These are phyloP conservation scores for Chaetoceros tenuissimus DNA, from an alignment of 108 stramenopile species.

Conservation along the genomic window DNA sequence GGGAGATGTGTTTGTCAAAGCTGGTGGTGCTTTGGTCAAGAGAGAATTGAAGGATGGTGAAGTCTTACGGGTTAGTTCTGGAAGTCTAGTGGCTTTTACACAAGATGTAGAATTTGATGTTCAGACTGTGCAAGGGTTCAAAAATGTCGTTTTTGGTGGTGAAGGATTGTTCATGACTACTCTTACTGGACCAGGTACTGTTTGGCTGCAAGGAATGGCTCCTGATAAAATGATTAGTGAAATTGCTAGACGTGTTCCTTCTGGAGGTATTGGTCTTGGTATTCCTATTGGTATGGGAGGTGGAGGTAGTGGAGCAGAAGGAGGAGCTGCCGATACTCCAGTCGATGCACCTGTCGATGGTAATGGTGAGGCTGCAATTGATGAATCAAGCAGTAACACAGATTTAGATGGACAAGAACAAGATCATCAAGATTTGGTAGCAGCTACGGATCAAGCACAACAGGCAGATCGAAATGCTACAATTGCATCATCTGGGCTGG, in stretches of 20 bases:
- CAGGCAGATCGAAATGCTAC: slow-evolving; percentile 67
- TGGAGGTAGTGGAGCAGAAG: slow-evolving; percentile 47
- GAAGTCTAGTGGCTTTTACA: slow-evolving; percentile 80
- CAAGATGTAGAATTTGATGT: slow-evolving; percentile 75
- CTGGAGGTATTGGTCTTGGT: slow-evolving; percentile 68
- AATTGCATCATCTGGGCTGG: slow-evolving; percentile 54
- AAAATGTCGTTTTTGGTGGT: slow-evolving; percentile 87
- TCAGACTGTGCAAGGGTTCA: slow-evolving; percentile 72
- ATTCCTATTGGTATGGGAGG: slow-evolving; percentile 54
- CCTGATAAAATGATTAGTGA: slow-evolving; percentile 76
- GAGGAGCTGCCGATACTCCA: slow-evolving; percentile 15
- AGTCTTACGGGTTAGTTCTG: slow-evolving; percentile 71
- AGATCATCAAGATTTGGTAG: background rate
- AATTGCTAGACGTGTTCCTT: slow-evolving; percentile 77
- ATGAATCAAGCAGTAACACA: background rate
- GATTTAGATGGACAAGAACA: background rate
- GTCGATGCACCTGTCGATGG: slow-evolving; percentile 9
- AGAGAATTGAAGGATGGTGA: slow-evolving; percentile 64
- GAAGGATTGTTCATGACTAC: slow-evolving; percentile 91
- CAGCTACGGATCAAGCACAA: slow-evolving; percentile 26
- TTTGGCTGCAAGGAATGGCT: slow-evolving; percentile 84
- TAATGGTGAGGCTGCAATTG: slow-evolving; percentile 4
- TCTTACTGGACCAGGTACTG: slow-evolving; percentile 82
- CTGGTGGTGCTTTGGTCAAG: slow-evolving; percentile 78
- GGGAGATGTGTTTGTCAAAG: slow-evolving; percentile 85